Conservation (phyloP, 2,329 filamentous ascomycete species). For the Hypoxylon sp. region DNA sequence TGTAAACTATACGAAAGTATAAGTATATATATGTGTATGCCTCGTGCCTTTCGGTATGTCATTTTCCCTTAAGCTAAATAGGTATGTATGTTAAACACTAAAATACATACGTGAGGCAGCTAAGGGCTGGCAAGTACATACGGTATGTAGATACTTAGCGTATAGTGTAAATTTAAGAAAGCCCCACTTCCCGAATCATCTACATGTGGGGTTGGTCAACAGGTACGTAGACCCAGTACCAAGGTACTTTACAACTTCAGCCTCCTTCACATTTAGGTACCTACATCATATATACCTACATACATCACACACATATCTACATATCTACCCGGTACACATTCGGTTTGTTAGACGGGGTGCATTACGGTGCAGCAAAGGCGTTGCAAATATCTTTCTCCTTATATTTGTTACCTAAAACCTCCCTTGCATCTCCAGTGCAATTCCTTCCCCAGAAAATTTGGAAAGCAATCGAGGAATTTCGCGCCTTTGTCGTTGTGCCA, state of each 20-base stretch:
- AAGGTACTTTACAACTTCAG: constrained; percentile 24
- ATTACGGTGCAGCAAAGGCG: not conserved
- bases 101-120: not conserved
- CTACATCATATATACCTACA: not conserved
- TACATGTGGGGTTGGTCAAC: constrained; percentile 25
- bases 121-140: not conserved
- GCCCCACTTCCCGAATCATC: not conserved
- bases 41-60: not conserved
- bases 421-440: not conserved
- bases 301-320: not conserved
- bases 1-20: no score
- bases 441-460: not conserved
- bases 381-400: constrained; percentile 10
- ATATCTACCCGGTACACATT: not conserved
- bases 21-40: no score
- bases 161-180: not conserved
- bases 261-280: constrained; percentile 8
- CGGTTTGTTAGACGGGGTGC: not conserved
- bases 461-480: not conserved
- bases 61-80: not conserved
- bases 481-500: not conserved
- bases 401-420: not conserved
- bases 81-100: no score
- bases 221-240: constrained; percentile 5
- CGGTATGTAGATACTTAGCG: no score